phyloP scores from a whole-genome alignment of 768 basidiomycete genomes.

The Psilocybe azurescens region DNA sequence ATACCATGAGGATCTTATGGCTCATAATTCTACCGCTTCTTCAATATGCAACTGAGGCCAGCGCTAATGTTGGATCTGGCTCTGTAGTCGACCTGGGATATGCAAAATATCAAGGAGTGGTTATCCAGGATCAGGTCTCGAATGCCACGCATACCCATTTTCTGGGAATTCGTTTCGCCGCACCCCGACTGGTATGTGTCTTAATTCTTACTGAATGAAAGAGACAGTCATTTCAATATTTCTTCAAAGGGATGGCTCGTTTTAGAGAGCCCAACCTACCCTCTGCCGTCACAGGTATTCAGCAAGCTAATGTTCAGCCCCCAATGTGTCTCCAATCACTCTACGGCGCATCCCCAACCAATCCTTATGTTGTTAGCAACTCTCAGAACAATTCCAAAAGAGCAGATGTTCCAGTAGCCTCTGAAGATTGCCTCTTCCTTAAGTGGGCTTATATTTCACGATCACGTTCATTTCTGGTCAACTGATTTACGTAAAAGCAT shows the following conservation, averaged over 20 bases:
- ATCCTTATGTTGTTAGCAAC: constrained; percentile 29
- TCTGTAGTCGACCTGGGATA: constrained; percentile 49
- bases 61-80: not conserved
- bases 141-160: constrained; percentile 41
- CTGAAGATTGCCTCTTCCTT: constrained; percentile 49
- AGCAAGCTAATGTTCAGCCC: constrained; percentile 37
- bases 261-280: constrained; percentile 41
- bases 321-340: constrained; percentile 36
- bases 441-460: constrained; percentile 29
- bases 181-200: constrained; percentile 46
- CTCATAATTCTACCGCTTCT: not conserved
- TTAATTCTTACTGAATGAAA: not conserved
- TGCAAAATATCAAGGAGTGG: constrained; percentile 46
- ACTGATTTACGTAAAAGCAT: constrained; percentile 30
- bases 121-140: constrained; percentile 22
- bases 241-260: constrained; percentile 35
- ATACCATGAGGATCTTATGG: not conserved
- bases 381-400: no score
- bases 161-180: constrained; percentile 54
- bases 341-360: constrained; percentile 35
- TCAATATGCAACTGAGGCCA: not conserved
- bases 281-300: constrained; percentile 30
- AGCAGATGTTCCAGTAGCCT: constrained; percentile 4
- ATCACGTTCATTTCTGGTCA: not conserved
- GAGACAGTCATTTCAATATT: not conserved